Conservation (phyloP, 257 asterid genomes). For the Solanum lignicaule region DNA sequence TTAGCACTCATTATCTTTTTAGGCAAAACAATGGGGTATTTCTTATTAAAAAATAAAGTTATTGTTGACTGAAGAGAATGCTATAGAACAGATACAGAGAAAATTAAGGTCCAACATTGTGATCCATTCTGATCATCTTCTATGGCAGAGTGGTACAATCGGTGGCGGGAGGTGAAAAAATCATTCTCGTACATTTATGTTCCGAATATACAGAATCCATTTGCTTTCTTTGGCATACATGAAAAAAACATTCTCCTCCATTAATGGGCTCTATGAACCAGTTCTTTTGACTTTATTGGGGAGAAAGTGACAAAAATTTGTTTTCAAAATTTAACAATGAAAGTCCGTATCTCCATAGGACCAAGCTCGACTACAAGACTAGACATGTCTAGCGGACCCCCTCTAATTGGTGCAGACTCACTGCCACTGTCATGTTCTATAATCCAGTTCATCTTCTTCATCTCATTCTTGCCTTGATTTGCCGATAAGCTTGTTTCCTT, state of each 20-base stretch:
- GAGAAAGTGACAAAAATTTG: not conserved
- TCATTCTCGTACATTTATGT: not conserved
- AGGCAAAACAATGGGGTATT: not conserved
- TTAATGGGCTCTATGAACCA: not conserved
- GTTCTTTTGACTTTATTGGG: not conserved
- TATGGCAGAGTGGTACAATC: not conserved
- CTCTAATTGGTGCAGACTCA: conserved; percentile 30
- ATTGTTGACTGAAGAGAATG: not conserved
- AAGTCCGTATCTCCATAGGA: conserved; percentile 90
- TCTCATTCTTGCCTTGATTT: conserved; percentile 56
- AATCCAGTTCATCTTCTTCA: conserved; percentile 51
- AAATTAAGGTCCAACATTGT: not conserved
- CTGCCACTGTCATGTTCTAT: conserved; percentile 26
- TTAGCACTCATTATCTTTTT: not conserved
- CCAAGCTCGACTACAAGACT: conserved; percentile 56
- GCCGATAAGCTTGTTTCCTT: conserved; percentile 74
- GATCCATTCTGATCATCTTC: not conserved
- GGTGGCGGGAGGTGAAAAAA: not conserved
- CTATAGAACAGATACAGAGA: not conserved
- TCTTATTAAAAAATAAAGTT: not conserved
- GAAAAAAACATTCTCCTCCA: not conserved
- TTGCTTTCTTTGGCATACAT: not conserved
- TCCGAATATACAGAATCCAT: not conserved
- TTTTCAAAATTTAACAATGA: conserved; percentile 36
- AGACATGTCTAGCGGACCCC: conserved; percentile 33